Evolutionary conservation across 805 yeast species (phyloP).

Genomic region (Ogataea thermomethanolica): DNA sequence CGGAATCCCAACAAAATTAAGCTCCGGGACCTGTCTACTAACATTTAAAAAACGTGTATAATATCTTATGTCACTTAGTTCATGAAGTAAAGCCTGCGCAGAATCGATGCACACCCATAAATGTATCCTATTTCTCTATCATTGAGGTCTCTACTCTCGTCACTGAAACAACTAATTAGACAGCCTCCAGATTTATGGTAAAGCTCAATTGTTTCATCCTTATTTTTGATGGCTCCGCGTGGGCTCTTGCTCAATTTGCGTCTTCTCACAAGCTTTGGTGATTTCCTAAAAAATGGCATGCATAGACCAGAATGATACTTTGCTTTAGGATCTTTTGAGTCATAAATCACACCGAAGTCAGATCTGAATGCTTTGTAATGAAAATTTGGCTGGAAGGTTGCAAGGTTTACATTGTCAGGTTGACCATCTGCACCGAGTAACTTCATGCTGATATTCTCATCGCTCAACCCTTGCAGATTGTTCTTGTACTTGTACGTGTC

Average conservation of each 20-base stretch:
- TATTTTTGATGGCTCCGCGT: conserved; percentile 3
- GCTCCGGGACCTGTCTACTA: conserved; percentile 23
- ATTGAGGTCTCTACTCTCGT: conserved; percentile 28
- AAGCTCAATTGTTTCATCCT: conserved; percentile 37
- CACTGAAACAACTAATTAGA: conserved; percentile 44
- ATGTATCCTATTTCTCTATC: conserved; percentile 42
- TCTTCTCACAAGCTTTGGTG: conserved; percentile 43
- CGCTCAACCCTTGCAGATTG: conserved; percentile 35
- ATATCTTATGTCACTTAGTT: conserved; percentile 15
- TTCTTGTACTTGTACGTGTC: conserved; percentile 41
- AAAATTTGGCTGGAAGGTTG: conserved; percentile 28
- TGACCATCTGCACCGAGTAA: conserved; percentile 43
- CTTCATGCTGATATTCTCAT: conserved; percentile 41
- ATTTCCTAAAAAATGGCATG: conserved; percentile 48
- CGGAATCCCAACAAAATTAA: conserved; percentile 27
- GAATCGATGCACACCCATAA: conserved; percentile 43
- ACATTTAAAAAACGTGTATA: conserved; percentile 15
- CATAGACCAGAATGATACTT: conserved; percentile 46
- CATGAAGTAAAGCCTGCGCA: conserved; percentile 46
- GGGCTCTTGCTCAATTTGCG: conserved; percentile 15
- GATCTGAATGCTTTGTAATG: conserved; percentile 46
- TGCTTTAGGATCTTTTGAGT: conserved; percentile 29
- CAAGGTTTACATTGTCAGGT: conserved; percentile 19
- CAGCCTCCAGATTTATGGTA: conserved; percentile 52
- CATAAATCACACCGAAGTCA: conserved; percentile 49